A percentile compares a stretch with the other conserved stretches of the same genome.
Conservation (phyloP, 345 rosid genomes). For the Ceriops tagal region DNA sequence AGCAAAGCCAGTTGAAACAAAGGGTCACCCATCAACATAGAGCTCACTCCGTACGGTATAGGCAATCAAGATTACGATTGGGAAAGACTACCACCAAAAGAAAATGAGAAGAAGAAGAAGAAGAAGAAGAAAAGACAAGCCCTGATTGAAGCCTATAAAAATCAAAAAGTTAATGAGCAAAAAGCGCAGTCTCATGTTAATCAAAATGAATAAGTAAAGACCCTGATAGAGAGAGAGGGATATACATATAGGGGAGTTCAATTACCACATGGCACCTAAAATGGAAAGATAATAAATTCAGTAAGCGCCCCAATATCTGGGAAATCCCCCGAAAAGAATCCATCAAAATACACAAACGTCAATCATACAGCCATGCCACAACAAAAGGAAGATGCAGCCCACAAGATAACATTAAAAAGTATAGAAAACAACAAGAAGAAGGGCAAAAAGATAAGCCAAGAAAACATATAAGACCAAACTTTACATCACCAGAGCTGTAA, state of each 20-base stretch:
- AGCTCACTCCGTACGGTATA: no score
- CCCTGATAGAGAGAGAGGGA: neutral
- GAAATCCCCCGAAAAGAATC: neutral
- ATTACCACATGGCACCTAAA: neutral
- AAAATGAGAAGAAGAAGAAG: neutral
- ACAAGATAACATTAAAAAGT: neutral
- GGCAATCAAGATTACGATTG: no score
- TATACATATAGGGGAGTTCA: neutral
- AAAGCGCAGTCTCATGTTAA: neutral
- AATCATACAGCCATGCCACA: neutral
- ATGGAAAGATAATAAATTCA: neutral
- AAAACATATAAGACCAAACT: neutral
- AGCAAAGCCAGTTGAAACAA: no score
- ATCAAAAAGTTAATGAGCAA: neutral
- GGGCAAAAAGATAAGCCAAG: neutral
- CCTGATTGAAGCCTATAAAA: neutral
- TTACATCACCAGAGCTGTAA: neutral
- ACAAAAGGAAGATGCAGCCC: neutral
- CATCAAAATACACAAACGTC: constrained; percentile 5
- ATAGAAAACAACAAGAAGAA: neutral
- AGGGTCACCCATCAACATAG: no score
- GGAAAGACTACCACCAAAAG: no score
- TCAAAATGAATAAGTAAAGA: neutral
- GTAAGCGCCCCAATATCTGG: neutral
- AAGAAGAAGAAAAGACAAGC: neutral